These are phyloP conservation scores for Chalaropsis thielavioides DNA, from an alignment of 2,329 filamentous ascomycete genomes.

Conservation along the genomic window DNA sequence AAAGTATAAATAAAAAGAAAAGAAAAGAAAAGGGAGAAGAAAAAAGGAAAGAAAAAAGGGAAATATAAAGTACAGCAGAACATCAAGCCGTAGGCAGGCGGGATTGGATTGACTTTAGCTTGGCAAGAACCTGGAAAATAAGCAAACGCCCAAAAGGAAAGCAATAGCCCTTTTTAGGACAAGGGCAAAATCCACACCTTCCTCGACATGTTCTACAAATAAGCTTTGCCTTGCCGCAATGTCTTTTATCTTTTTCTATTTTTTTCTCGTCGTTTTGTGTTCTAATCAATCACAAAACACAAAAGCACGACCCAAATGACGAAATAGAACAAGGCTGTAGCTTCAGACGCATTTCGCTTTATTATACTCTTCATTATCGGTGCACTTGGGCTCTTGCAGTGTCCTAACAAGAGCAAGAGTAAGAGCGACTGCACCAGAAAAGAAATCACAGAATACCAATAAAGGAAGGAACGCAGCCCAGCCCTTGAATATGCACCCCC, in stretches of 20 bases:
- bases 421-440: too few species aligned
- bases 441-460: too few species aligned
- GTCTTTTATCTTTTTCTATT: not conserved
- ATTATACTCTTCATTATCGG: too few species aligned
- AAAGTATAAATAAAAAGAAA: conserved; percentile 5
- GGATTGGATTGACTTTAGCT: not conserved
- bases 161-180: not conserved
- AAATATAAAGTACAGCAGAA: not conserved
- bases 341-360: too few species aligned
- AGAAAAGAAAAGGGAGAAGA: not conserved
- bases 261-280: not conserved
- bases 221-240: not conserved
- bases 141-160: not conserved
- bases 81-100: not conserved
- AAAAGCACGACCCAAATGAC: conserved; percentile 3
- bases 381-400: too few species aligned
- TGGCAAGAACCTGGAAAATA: not conserved
- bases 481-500: not conserved
- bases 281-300: not conserved
- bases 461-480: not conserved
- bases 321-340: not conserved
- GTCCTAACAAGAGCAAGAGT: too few species aligned
- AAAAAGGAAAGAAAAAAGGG: not conserved
- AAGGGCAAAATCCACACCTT: not conserved
- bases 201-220: not conserved